A percentile compares a stretch with the other conserved stretches of the same genome.
Conservation (phyloP, 306 rosid genomes). For the Casuarina equisetifolia region DNA sequence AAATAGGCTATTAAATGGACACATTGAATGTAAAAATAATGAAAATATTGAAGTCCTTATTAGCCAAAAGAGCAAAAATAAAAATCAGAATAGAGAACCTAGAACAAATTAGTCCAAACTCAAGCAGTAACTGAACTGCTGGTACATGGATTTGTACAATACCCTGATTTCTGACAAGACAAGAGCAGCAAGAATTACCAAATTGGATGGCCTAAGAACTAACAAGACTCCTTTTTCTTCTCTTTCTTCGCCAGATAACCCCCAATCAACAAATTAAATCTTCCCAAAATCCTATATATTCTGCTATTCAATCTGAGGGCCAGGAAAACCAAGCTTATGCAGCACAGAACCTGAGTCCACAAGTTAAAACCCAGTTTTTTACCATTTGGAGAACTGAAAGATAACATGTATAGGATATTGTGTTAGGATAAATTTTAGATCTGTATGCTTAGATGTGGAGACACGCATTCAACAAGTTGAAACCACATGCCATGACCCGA, state of each 20-base stretch:
- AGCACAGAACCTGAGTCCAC: background rate
- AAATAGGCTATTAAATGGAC: conserved; percentile 26
- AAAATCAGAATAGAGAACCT: conserved; percentile 3
- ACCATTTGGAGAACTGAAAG: background rate
- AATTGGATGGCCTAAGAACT: background rate
- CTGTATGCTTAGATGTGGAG: background rate
- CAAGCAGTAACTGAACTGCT: background rate
- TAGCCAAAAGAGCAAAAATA: conserved; percentile 9
- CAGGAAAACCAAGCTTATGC: background rate
- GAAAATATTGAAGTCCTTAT: conserved; percentile 16
- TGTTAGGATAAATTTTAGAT: background rate
- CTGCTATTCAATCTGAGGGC: background rate
- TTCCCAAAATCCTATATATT: background rate
- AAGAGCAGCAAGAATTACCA: background rate
- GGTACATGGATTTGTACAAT: background rate
- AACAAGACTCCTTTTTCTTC: background rate
- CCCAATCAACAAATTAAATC: background rate
- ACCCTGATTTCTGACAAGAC: background rate
- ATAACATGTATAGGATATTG: background rate
- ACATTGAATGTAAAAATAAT: conserved; percentile 13
- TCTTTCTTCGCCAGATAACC: background rate
- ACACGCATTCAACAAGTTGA: background rate
- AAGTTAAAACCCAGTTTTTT: background rate
- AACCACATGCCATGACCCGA: background rate
- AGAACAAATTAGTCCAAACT: background rate